Evolutionary conservation across 768 basidiomycete genomes (phyloP).

Genomic region (Mycena chlorophos): DNA sequence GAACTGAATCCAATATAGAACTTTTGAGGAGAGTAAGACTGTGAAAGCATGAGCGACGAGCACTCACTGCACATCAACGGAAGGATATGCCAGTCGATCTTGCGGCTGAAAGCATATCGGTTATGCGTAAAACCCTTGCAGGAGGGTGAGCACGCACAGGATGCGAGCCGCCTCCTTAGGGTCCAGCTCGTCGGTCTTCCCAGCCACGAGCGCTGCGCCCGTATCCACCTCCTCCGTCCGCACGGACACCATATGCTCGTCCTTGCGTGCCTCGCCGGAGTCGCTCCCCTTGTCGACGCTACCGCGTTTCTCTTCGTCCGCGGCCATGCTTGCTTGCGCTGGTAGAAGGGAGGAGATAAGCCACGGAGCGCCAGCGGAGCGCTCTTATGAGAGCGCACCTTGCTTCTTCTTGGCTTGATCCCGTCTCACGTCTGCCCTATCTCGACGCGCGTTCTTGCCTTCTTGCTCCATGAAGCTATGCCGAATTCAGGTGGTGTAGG

Average conservation of each 20-base stretch:
- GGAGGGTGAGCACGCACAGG: slow-evolving; percentile 36
- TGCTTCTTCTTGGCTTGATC: too few species aligned
- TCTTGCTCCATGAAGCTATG: too few species aligned
- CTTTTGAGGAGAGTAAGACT: slow-evolving; percentile 31
- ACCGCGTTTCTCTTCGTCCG: too few species aligned
- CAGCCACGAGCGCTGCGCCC: slow-evolving; percentile 57
- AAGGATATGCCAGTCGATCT: slow-evolving; percentile 74
- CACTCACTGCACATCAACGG: slow-evolving; percentile 79
- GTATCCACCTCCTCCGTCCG: slow-evolving; percentile 58
- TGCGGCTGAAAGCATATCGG: slow-evolving; percentile 43
- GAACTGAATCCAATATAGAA: slow-evolving; percentile 70
- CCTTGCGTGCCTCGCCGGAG: too few species aligned
- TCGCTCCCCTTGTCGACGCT: too few species aligned
- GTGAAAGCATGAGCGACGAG: background rate
- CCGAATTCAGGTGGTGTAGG: too few species aligned
- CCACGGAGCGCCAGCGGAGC: too few species aligned
- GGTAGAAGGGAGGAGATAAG: too few species aligned
- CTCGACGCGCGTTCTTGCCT: too few species aligned
- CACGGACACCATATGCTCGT: slow-evolving; percentile 31
- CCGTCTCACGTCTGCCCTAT: too few species aligned
- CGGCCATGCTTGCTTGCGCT: too few species aligned
- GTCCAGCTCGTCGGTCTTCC: slow-evolving; percentile 45
- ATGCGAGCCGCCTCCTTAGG: slow-evolving; percentile 53
- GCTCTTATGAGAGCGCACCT: too few species aligned
- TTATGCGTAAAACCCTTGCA: background rate